Evolutionary conservation across 2,329 filamentous ascomycete species (phyloP), one percentile per base, ranked within the genome.

Genomic region (Gnomoniopsis sp.): DNA sequence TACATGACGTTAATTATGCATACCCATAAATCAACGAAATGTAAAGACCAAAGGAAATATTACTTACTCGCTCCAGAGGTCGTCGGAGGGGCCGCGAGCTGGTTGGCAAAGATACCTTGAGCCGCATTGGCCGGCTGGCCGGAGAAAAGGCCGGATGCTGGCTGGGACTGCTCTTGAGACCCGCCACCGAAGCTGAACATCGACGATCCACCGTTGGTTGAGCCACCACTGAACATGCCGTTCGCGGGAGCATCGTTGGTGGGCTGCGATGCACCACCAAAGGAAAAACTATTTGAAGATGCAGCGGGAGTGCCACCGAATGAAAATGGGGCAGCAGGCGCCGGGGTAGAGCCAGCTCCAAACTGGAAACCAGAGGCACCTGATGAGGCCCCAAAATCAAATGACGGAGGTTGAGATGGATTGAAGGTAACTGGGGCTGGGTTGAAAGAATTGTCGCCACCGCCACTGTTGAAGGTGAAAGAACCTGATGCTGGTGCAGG

Each of bases 11-110:
- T 77, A 77, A 62, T 62, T 59, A 60, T 62, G 55, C 47, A 62
- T 53, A 60, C 49, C 61, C 55, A 58, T 48, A 56, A 55, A 61
- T 53, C 56, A 62, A 62, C 60, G 58, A 57, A 57, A 55, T 55
- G 51, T 55, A 22, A 58, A 61, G 43, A 46, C 22, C n/a, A 19
- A 53, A 46, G 11, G 53, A 62, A 52, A 59, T 54, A 51, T 50
- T 51, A 73, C 76, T 73, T 70, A 78, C 76, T 74, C 61, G 74
- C 74, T 72, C 75, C 70, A 69, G 73, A 72, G 62, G 73, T 73
- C 60, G 68, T 70, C 49, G 57, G 49, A 33, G 60, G 60, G 41
- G 49, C 57, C 49, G 60, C 57, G 2, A 62, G 53, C 22, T 55
- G 54, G 51, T 53, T 59, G 54, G 60, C 70, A 61, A 73, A 73